Evolutionary conservation across 2,329 filamentous ascomycete genomes (phyloP), one percentile per base, ranked within the genome.

Genomic region (Escovopsis sp.): DNA sequence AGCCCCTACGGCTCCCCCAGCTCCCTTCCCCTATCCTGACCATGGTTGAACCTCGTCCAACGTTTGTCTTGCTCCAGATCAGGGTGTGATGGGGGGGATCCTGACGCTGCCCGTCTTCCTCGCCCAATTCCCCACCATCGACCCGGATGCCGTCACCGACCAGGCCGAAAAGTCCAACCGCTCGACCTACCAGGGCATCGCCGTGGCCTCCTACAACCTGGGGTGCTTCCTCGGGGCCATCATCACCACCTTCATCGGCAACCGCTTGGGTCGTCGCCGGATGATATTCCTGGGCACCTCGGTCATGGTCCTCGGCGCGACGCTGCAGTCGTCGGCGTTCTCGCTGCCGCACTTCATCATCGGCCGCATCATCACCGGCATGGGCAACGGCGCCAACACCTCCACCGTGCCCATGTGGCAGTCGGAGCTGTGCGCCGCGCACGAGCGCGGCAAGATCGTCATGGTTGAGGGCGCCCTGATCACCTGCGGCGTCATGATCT

Each of bases 11-110:
- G 15, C 15, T 15, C 15, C 15, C 15, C 15, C 15, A 15, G 15
- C 2, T 12, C 5, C 38, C 23, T 15, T 2, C 32, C 15, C 6
- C 28, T n/a, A 15, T 26, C 5, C 6, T 33, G 9, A 36, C 1
- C 18, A 10, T 19, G 15, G 6, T 12, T 37, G 39, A 28, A 43
- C 33, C 40, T 9, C n/a, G 18, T 28, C 1, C 15, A 15, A 15
- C 15, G 15, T 15, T 15, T 15, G 15, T 15, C 15, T 15, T 15
- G 15, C 15, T 15, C 11, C 70, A 79, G 82, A 85, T 58, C 80
- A 83, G 60, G 78, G 82, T 55, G 80, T 85, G 9, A 86, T 84
- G 70, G 82, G 80, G 38, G 79, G 79, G 44, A 76, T 89, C 48
- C 65, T 89, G 44, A 85, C 81, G 3, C 70, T 88, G 9, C 61